Evolutionary conservation across 1,284 basidiomycete species (phyloP).

Genomic region (Irpex sp.): DNA sequence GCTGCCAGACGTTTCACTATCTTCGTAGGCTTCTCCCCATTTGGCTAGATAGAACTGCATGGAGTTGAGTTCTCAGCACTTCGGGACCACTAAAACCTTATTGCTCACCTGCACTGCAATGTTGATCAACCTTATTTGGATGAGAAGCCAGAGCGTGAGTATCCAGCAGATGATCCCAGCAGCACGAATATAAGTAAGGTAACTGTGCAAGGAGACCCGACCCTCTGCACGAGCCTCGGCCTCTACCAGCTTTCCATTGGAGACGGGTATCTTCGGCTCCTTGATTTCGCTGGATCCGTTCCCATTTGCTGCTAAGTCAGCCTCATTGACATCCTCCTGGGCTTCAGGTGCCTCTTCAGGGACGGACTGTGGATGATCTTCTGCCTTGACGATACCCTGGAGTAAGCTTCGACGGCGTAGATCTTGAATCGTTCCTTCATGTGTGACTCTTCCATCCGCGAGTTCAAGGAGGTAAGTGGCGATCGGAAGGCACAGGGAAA

Average conservation of each 20-base stretch:
- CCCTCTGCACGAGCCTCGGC: slow-evolving; percentile 65
- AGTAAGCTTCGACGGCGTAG: slow-evolving; percentile 52
- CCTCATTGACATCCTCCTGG: slow-evolving; percentile 35
- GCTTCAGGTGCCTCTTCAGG: slow-evolving; percentile 16
- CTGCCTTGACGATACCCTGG: slow-evolving; percentile 45
- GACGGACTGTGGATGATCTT: slow-evolving; percentile 30
- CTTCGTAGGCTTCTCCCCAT: slow-evolving; percentile 63
- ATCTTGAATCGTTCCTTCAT: slow-evolving; percentile 53
- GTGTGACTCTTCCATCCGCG: slow-evolving; percentile 54
- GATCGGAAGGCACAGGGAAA: slow-evolving; percentile 64
- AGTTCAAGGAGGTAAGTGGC: slow-evolving; percentile 69
- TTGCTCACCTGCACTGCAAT: slow-evolving; percentile 52
- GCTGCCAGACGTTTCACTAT: slow-evolving; percentile 28
- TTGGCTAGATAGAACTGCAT: slow-evolving; percentile 56
- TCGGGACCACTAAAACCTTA: slow-evolving; percentile 4
- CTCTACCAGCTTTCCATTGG: slow-evolving; percentile 55
- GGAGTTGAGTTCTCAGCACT: background rate
- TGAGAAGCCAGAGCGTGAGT: slow-evolving; percentile 47
- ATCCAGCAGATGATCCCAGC: slow-evolving; percentile 57
- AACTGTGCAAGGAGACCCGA: slow-evolving; percentile 54
- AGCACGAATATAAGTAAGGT: slow-evolving; percentile 58
- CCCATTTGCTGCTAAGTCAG: slow-evolving; percentile 25
- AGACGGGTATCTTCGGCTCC: slow-evolving; percentile 16
- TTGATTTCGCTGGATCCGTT: slow-evolving; percentile 7
- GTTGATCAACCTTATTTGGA: slow-evolving; percentile 53